These are phyloP conservation scores for Tolypocladium inflatum DNA, from an alignment of 2,329 filamentous ascomycete genomes.

Conservation along the genomic window DNA sequence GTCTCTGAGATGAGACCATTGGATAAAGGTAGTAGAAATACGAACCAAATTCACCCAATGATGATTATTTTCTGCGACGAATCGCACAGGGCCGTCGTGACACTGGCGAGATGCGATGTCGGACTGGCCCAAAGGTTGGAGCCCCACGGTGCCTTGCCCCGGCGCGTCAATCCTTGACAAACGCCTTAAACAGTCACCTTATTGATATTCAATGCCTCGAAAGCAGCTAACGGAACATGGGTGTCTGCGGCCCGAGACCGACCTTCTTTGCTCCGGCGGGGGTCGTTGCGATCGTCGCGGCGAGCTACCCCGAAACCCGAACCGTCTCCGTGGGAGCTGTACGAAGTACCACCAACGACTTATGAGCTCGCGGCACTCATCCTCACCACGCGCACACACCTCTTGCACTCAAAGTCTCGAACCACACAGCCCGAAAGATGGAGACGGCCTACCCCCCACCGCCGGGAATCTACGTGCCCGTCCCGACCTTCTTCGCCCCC, in stretches of 20 bases:
- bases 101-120: neutral
- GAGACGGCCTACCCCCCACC: slow-evolving; percentile 30
- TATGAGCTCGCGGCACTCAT: too few species aligned
- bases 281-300: neutral
- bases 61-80: too few species aligned
- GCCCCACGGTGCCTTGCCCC: neutral
- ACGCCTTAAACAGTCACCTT: neutral
- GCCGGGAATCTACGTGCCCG: slow-evolving; percentile 48
- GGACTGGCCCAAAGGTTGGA: neutral
- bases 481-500: slow-evolving; percentile 53
- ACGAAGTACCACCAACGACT: neutral
- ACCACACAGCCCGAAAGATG: neutral
- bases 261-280: neutral
- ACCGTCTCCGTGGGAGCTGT: neutral
- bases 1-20: neutral
- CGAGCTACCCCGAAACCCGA: slow-evolving; percentile 5
- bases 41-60: neutral
- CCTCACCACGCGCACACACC: neutral
- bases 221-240: neutral
- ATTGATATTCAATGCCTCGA: neutral
- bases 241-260: neutral
- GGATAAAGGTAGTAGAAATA: neutral
- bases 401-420: neutral
- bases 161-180: neutral
- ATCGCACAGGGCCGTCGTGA: neutral